Evolutionary conservation across 768 basidiomycete genomes (phyloP).

Genomic region (Lentinula raphanica): DNA sequence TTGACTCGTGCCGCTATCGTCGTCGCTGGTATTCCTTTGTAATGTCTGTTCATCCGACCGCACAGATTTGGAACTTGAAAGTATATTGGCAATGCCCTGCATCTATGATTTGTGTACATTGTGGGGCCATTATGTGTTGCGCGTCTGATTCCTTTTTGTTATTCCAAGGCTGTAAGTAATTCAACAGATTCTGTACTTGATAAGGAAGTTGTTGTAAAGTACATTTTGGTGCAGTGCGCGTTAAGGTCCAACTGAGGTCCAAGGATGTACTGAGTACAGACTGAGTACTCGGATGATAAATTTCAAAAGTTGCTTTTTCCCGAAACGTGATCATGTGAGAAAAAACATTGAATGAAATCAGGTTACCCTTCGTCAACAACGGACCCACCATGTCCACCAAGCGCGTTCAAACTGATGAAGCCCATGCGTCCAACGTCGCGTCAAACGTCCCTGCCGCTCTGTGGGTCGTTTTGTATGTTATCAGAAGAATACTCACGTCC

Average conservation of each 20-base stretch:
- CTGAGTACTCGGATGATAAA: no score
- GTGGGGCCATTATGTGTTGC: background rate
- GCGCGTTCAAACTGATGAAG: conserved; percentile 30
- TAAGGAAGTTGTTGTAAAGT: background rate
- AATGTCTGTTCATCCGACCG: no score
- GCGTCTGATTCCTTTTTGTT: background rate
- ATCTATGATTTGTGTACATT: no score
- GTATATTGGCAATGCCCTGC: no score
- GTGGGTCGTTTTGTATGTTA: conserved; percentile 18
- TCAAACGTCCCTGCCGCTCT: conserved; percentile 15
- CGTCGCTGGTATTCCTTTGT: no score
- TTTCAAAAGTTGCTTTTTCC: no score
- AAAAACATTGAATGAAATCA: background rate
- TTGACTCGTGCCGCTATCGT: no score
- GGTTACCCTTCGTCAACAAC: background rate
- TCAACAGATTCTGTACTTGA: no score
- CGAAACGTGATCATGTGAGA: background rate
- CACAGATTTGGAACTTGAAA: no score
- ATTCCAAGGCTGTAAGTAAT: background rate
- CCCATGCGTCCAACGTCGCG: conserved; percentile 19
- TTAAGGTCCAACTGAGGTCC: no score
- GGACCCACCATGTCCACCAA: conserved; percentile 21
- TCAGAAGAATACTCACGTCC: conserved; percentile 7
- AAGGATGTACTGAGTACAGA: no score
- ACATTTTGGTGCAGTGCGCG: background rate